Percentiles rank a stretch among this genome's conserved stretches.
Evolutionary conservation across 2,329 filamentous ascomycete genomes (phyloP).

Genomic region (Cladosporium halotolerans): DNA sequence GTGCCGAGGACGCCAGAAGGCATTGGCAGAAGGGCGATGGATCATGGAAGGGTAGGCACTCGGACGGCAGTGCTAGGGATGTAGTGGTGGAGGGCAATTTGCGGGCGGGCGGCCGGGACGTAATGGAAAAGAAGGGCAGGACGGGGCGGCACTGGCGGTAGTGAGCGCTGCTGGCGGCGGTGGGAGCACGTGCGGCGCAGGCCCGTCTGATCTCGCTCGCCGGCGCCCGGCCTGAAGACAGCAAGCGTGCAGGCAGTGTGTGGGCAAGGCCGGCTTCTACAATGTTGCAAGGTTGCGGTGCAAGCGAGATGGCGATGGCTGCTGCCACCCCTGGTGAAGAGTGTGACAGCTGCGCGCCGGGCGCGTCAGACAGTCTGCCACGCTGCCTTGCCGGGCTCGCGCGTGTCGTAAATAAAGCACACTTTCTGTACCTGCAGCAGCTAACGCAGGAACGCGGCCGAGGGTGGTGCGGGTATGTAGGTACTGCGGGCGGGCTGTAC

Average conservation of each 20-base stretch:
- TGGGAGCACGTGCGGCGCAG: neutral
- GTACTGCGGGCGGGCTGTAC: too few species aligned
- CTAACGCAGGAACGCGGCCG: neutral
- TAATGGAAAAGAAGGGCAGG: neutral
- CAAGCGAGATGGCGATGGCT: constrained; percentile 6
- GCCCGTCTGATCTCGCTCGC: constrained; percentile 2
- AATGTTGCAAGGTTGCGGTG: neutral
- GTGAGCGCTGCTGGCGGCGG: too few species aligned
- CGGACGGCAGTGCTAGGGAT: too few species aligned
- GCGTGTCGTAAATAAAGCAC: neutral
- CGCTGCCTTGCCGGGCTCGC: neutral
- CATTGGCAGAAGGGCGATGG: too few species aligned
- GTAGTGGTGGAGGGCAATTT: constrained; percentile 1
- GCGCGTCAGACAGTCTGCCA: neutral
- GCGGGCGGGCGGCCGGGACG: neutral
- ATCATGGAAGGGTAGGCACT: too few species aligned
- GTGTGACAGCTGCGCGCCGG: constrained; percentile 6
- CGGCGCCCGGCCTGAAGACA: constrained; percentile 8
- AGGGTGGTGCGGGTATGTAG: neutral
- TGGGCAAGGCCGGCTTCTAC: too few species aligned
- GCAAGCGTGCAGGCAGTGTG: neutral
- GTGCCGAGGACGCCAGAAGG: constrained; percentile 8
- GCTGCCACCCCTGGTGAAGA: constrained; percentile 2
- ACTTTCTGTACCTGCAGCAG: constrained; percentile 4
- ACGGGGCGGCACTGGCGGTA: too few species aligned